Evolutionary conservation across 2,329 filamentous ascomycete genomes (phyloP), one percentile per base, ranked within the genome.

Genomic region (Xylaria sp.): DNA sequence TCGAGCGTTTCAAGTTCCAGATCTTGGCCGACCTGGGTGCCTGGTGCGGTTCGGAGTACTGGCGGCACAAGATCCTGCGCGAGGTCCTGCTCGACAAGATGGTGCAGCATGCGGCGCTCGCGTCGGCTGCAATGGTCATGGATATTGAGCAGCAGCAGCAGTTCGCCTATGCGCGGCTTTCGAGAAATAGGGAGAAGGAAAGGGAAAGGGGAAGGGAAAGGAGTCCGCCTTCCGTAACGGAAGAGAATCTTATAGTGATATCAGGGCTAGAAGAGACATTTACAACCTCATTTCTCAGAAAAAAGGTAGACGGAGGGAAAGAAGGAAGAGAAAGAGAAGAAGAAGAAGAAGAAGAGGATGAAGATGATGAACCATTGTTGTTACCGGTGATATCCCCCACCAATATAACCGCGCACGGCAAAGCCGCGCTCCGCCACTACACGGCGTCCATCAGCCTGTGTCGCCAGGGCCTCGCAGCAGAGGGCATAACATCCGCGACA

Each of bases 1-100:
- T 70, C 50, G 67, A 69, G n/a, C 64, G 66, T 40, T 69, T 71
- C 51, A 54, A 54, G 12, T 65, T 49, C 40, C 69, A 70, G 54
- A 57, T 71, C 17, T 31, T 61, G 3, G 57, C 47, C 2, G 69
- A 71, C 33, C 61, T 71, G 8, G 57, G 61, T 9, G 35, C 42
- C 11, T 71, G 69, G 67, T 70, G 66, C 37, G 65, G 61, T 8
- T 31, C 61, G 8, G 55, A 67, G 7, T 69, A 69, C 46, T 71
- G 63, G 66, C 64, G 61, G 53, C 57, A 58, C 12, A 47, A 50
- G 12, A 66, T 70, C 25, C 31, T 69, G 42, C 50, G 60, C n/a
- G 64, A 67, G 46, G n/a, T 69, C 7, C 42, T 70, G 35, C 38
- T 63, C 3, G 65, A 71, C 15, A 51, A 67, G 38, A 69, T 61